A percentile compares a stretch with the other conserved stretches of the same genome.
Evolutionary conservation across 257 asterid genomes (phyloP).

Genomic region (Nicotiana tomentosiformis): DNA sequence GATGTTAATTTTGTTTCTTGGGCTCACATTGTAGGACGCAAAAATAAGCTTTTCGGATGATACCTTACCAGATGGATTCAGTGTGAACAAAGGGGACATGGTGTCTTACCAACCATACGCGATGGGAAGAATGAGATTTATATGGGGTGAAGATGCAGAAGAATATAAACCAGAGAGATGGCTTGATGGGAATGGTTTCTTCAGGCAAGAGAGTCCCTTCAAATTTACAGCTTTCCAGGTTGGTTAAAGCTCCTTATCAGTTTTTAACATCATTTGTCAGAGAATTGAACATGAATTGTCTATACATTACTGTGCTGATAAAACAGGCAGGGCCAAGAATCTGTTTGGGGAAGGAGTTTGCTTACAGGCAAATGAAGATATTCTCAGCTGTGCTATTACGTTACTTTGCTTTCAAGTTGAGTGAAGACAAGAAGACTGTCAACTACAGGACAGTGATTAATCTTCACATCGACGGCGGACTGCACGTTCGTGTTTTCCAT

Average conservation of each 20-base stretch:
- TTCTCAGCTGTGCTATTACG: constrained; percentile 36
- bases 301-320: background rate
- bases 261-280: background rate
- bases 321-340: constrained; percentile 52
- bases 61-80: constrained; percentile 42
- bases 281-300: too few relatives aligned
- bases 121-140: constrained; percentile 53
- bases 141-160: constrained; percentile 56
- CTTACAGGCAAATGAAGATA: constrained; percentile 57
- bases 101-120: constrained; percentile 51
- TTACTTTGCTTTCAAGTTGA: constrained; percentile 35
- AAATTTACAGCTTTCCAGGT: constrained; percentile 64
- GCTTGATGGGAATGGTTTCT: constrained; percentile 45
- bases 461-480: constrained; percentile 54
- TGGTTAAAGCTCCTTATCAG: background rate
- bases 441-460: constrained; percentile 53
- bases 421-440: constrained; percentile 25
- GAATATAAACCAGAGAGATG: constrained; percentile 54
- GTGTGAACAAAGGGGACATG: constrained; percentile 38
- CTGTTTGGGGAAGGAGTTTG: constrained; percentile 57
- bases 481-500: constrained; percentile 29
- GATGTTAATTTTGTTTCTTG: background rate
- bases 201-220: constrained; percentile 39
- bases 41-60: constrained; percentile 44
- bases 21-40: constrained; percentile 24